phyloP scores from a whole-genome alignment of 192 early-diverging fungal species.

The Coemansia interrupta region DNA sequence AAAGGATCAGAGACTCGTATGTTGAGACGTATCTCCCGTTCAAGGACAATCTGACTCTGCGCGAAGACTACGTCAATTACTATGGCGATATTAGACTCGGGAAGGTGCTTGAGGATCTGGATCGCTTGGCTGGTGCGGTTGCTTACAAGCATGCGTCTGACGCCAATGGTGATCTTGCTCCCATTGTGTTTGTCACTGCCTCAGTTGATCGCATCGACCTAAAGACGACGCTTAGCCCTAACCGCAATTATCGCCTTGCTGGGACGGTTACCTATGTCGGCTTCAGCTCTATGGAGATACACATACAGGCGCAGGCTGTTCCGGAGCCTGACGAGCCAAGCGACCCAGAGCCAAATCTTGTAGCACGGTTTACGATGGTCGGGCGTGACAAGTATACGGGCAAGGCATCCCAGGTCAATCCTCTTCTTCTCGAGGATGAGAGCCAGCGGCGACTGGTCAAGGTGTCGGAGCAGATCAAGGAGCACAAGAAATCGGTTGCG shows the following conservation, averaged over 20 bases:
- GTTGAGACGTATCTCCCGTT: slow-evolving; percentile 77
- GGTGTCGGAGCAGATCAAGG: slow-evolving; percentile 64
- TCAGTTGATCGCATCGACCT: slow-evolving; percentile 85
- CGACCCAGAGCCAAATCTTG: slow-evolving; percentile 60
- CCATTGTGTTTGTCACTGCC: slow-evolving; percentile 80
- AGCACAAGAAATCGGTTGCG: slow-evolving; percentile 51
- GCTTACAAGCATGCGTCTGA: slow-evolving; percentile 73
- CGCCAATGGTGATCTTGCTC: slow-evolving; percentile 50
- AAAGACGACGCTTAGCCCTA: slow-evolving; percentile 57
- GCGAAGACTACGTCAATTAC: slow-evolving; percentile 77
- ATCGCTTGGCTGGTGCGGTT: slow-evolving; percentile 78
- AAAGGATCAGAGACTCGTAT: slow-evolving; percentile 68
- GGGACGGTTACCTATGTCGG: slow-evolving; percentile 86
- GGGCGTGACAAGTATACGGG: slow-evolving; percentile 67
- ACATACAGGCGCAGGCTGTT: slow-evolving; percentile 65
- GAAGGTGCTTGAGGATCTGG: slow-evolving; percentile 83
- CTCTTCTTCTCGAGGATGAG: slow-evolving; percentile 67
- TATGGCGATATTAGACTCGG: slow-evolving; percentile 74
- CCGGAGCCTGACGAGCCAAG: slow-evolving; percentile 20
- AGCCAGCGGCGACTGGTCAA: slow-evolving; percentile 68
- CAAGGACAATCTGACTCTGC: slow-evolving; percentile 63
- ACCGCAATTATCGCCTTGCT: slow-evolving; percentile 69
- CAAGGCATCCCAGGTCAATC: slow-evolving; percentile 70
- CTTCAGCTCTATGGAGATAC: slow-evolving; percentile 83
- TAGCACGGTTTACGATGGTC: slow-evolving; percentile 88